Percentiles rank a stretch among this genome's conserved stretches.
Evolutionary conservation across 2,329 filamentous ascomycete species (phyloP).

Genomic region (Colletotrichum navitas): DNA sequence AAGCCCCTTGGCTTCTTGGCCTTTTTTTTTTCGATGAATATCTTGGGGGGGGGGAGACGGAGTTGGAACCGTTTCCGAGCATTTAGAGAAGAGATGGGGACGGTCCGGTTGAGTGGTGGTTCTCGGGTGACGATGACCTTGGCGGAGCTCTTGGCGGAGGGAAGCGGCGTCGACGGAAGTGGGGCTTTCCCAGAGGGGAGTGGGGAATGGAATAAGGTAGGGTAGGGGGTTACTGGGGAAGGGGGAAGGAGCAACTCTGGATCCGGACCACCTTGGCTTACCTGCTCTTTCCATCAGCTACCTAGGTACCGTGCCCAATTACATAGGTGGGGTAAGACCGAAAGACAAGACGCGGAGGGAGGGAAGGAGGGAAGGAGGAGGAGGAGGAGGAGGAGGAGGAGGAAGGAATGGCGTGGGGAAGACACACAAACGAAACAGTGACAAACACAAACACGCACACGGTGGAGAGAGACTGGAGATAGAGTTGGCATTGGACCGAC

Average conservation of each 20-base stretch:
- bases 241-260: background rate
- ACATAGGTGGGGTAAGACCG: background rate
- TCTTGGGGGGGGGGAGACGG: background rate
- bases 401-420: constrained; percentile 12
- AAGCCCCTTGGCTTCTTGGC: constrained; percentile 32
- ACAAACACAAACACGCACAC: background rate
- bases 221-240: background rate
- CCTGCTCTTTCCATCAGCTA: too few relatives aligned
- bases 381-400: background rate
- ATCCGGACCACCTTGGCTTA: too few relatives aligned
- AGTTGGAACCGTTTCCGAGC: constrained; percentile 9
- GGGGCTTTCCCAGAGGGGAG: constrained; percentile 24
- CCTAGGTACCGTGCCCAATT: background rate
- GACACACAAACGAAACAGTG: constrained; percentile 12
- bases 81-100: constrained; percentile 8
- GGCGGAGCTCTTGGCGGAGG: constrained; percentile 29
- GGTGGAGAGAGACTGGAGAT: background rate
- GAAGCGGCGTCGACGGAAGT: constrained; percentile 38
- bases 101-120: constrained; percentile 37
- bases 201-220: constrained; percentile 17
- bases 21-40: background rate
- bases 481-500: background rate
- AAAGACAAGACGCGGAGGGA: constrained; percentile 14
- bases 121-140: constrained; percentile 41
- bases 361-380: background rate